Evolutionary conservation across 805 yeast genomes (phyloP).

Genomic region (Candida stauntonica): DNA sequence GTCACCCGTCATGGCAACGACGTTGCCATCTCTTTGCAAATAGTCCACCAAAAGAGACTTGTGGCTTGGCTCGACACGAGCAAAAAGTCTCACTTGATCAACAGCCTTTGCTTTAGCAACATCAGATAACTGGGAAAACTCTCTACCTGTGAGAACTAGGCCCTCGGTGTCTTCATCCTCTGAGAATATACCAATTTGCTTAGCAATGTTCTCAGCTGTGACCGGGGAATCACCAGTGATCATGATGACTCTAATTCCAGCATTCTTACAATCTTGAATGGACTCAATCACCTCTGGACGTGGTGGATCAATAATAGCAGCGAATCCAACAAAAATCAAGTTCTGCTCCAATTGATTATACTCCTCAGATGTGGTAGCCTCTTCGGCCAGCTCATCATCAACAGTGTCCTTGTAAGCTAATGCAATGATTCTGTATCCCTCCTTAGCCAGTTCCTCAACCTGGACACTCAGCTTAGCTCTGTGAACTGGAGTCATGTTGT

Average conservation of each 20-base stretch:
- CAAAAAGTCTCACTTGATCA: slow-evolving; percentile 42
- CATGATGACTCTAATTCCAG: slow-evolving; percentile 42
- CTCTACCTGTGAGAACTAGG: slow-evolving; percentile 37
- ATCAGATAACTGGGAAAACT: slow-evolving; percentile 31
- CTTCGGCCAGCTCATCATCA: slow-evolving; percentile 28
- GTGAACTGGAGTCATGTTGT: slow-evolving; percentile 31
- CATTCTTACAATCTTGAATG: slow-evolving; percentile 32
- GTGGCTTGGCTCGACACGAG: slow-evolving; percentile 54
- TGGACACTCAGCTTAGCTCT: slow-evolving; percentile 30
- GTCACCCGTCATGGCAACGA: slow-evolving; percentile 87
- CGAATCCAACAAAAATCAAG: slow-evolving; percentile 36
- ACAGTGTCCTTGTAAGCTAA: slow-evolving; percentile 32
- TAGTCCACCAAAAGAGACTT: slow-evolving; percentile 49
- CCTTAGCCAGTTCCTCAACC: slow-evolving; percentile 37
- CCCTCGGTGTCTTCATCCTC: slow-evolving; percentile 23
- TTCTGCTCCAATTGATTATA: slow-evolving; percentile 31
- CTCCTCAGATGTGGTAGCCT: slow-evolving; percentile 30
- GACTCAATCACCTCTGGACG: slow-evolving; percentile 35
- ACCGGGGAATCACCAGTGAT: slow-evolving; percentile 52
- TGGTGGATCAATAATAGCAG: slow-evolving; percentile 43
- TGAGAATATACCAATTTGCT: slow-evolving; percentile 37
- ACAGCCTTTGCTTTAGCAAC: slow-evolving; percentile 39
- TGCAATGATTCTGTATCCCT: slow-evolving; percentile 31
- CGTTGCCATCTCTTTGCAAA: slow-evolving; percentile 40
- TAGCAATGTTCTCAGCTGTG: slow-evolving; percentile 49